Evolutionary conservation across 192 early-diverging fungal species (phyloP).

Genomic region (Backusella luteola): DNA sequence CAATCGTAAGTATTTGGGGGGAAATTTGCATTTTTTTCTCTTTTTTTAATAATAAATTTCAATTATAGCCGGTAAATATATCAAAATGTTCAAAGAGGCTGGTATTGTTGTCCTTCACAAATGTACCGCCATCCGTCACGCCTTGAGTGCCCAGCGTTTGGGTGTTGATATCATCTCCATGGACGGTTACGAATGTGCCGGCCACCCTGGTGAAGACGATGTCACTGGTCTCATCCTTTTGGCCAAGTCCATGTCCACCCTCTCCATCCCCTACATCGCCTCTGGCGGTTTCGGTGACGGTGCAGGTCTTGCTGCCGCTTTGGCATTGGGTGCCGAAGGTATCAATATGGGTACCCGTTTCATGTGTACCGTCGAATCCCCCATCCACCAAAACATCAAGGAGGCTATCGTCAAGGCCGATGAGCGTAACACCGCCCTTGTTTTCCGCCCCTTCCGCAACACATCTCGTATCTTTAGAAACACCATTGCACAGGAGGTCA

Average conservation of each 20-base stretch:
- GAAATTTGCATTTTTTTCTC: neutral
- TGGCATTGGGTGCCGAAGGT: slow-evolving; percentile 57
- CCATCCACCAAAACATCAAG: slow-evolving; percentile 76
- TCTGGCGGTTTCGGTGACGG: slow-evolving; percentile 81
- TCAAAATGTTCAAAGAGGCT: slow-evolving; percentile 73
- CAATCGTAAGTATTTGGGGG: slow-evolving; percentile 53
- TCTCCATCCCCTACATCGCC: slow-evolving; percentile 74
- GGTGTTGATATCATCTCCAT: slow-evolving; percentile 75
- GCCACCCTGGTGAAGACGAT: slow-evolving; percentile 84
- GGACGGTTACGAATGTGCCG: slow-evolving; percentile 85
- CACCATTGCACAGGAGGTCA: slow-evolving; percentile 67
- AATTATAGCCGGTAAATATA: slow-evolving; percentile 57
- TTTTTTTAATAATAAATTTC: slow-evolving; percentile 12
- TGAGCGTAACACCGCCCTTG: slow-evolving; percentile 64
- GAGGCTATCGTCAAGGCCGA: slow-evolving; percentile 65
- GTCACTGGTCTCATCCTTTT: slow-evolving; percentile 69
- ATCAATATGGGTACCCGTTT: slow-evolving; percentile 88
- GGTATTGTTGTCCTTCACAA: slow-evolving; percentile 76
- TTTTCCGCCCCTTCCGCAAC: slow-evolving; percentile 78
- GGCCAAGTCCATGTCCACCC: slow-evolving; percentile 64
- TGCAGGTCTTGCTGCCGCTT: slow-evolving; percentile 66
- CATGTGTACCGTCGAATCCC: slow-evolving; percentile 75
- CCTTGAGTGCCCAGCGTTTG: slow-evolving; percentile 57
- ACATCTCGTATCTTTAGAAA: slow-evolving; percentile 76
- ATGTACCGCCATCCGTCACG: slow-evolving; percentile 77